Evolutionary conservation across 305 asterid genomes (phyloP).

Genomic region (Solanum hybrid): DNA sequence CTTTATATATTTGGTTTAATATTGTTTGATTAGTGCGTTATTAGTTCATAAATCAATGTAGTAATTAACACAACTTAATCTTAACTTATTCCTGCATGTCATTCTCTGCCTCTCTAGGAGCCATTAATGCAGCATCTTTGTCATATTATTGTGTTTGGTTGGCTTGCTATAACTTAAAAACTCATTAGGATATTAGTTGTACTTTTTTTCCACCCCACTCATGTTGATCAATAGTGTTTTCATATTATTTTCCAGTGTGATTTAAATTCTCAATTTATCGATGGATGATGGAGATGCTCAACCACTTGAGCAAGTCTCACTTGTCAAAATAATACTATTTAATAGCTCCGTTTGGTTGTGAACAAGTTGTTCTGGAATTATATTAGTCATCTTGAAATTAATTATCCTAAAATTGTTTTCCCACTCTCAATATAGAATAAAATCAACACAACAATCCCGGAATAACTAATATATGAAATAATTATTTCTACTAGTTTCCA

Average conservation of each 20-base stretch:
- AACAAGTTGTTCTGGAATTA: not conserved
- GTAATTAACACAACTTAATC: not conserved
- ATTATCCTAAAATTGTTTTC: too few species aligned
- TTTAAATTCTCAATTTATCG: not conserved
- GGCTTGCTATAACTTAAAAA: not conserved
- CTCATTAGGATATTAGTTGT: not conserved
- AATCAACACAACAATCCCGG: not conserved
- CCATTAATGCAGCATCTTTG: not conserved
- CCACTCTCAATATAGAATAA: not conserved
- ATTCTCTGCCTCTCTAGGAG: not conserved
- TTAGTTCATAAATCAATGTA: not conserved
- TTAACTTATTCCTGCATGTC: not conserved
- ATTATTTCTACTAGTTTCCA: not conserved
- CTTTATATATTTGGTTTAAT: not conserved
- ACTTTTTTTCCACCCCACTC: not conserved
- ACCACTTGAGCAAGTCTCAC: too few species aligned
- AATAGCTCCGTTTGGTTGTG: not conserved
- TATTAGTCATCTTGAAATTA: too few species aligned
- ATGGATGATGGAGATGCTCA: not conserved
- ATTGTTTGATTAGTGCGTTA: not conserved
- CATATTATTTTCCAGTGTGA: not conserved
- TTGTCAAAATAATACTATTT: too few species aligned
- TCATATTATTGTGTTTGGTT: not conserved
- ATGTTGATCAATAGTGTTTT: not conserved
- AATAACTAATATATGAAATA: too few species aligned